phyloP scores from a whole-genome alignment of 371 early-diverging fungal species.

The Mucor mucedo region DNA sequence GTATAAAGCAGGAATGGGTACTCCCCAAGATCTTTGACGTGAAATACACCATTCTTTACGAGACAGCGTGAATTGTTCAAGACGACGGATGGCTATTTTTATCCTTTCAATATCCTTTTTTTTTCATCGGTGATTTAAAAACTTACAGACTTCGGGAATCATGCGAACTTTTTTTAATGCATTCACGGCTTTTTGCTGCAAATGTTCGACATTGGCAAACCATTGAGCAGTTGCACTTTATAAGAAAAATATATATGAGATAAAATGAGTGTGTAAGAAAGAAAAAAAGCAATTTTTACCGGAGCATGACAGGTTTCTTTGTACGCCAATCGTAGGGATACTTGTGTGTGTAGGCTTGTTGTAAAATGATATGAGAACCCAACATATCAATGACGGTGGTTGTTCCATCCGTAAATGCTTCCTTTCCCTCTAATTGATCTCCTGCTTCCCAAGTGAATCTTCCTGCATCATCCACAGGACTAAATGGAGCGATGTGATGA shows the following conservation, averaged over 20 bases:
- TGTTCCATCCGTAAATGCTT: conserved; percentile 70
- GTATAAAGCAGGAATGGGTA: conserved; percentile 84
- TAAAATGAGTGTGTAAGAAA: neutral
- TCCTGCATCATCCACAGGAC: conserved; percentile 84
- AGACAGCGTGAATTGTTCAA: conserved; percentile 68
- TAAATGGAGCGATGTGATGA: conserved; percentile 62
- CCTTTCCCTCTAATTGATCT: conserved; percentile 62
- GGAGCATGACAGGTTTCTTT: conserved; percentile 84
- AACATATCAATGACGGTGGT: conserved; percentile 65
- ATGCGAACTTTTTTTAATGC: conserved; percentile 62
- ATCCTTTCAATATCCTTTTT: neutral
- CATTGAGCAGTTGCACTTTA: conserved; percentile 83
- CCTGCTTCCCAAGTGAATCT: conserved; percentile 77
- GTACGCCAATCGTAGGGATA: conserved; percentile 95
- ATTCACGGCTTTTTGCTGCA: conserved; percentile 66
- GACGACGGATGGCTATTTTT: conserved; percentile 49
- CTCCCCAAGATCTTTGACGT: conserved; percentile 87
- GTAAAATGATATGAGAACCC: conserved; percentile 39
- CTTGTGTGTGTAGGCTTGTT: conserved; percentile 67
- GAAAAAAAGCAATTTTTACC: conserved; percentile 29
- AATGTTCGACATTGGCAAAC: conserved; percentile 78
- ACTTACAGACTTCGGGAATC: conserved; percentile 67
- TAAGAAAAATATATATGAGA: neutral
- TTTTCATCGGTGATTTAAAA: too few relatives aligned
- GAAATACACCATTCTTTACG: conserved; percentile 93